Percentiles rank a stretch among this genome's conserved stretches.
Evolutionary conservation across 768 basidiomycete species (phyloP).

Genomic region (Leucosporidium yakuticum): DNA sequence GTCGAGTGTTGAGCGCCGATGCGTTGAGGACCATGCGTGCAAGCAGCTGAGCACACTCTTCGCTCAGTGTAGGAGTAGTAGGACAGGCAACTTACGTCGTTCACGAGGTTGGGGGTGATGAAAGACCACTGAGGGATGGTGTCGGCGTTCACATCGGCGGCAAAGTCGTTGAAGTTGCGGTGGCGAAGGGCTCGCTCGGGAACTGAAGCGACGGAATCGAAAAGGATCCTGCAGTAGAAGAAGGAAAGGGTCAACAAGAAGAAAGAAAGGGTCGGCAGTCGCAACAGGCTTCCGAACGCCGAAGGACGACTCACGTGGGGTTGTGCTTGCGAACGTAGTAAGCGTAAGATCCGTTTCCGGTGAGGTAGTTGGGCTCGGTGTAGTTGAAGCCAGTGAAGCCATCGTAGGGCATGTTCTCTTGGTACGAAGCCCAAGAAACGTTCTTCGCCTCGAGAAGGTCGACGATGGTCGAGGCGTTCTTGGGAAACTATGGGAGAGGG

Average conservation of each 20-base stretch:
- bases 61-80: no score
- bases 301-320: constrained; percentile 1
- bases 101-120: constrained; percentile 59
- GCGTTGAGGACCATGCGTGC: no score
- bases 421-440: constrained; percentile 56
- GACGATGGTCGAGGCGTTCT: constrained; percentile 55
- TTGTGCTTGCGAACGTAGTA: constrained; percentile 59
- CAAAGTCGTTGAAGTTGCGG: constrained; percentile 61
- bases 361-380: constrained; percentile 46
- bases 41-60: background rate
- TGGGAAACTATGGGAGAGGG: constrained; percentile 41
- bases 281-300: no score
- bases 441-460: constrained; percentile 57
- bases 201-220: constrained; percentile 51
- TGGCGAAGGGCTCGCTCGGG: constrained; percentile 48
- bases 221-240: constrained; percentile 46
- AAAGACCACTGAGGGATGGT: constrained; percentile 58
- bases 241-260: no score
- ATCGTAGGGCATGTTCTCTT: constrained; percentile 35
- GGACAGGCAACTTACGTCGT: constrained; percentile 41
- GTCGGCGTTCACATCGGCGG: constrained; percentile 52
- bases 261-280: no score
- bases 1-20: no score
- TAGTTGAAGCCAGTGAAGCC: constrained; percentile 40
- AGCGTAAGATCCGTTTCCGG: constrained; percentile 45